Percentiles rank a stretch among this genome's conserved stretches.
Conservation (phyloP, 1,284 basidiomycete species). For the Boletus sp. region DNA sequence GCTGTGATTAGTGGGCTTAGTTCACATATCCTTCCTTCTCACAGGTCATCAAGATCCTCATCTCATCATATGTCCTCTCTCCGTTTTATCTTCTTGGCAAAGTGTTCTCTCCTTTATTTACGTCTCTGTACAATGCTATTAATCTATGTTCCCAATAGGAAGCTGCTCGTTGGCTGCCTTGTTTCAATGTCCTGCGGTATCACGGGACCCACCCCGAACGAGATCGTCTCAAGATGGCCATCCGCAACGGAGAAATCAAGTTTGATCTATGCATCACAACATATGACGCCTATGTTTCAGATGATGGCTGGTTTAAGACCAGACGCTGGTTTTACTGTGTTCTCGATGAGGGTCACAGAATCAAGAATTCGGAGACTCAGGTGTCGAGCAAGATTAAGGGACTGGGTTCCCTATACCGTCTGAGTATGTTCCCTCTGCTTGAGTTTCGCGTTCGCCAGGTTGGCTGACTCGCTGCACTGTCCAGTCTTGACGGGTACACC, state of each 20-base stretch:
- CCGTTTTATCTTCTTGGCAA: conserved; percentile 57
- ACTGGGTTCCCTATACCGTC: conserved; percentile 46
- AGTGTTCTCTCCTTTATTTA: conserved; percentile 27
- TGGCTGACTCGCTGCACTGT: conserved; percentile 5
- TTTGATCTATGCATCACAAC: conserved; percentile 55
- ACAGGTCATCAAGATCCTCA: conserved; percentile 44
- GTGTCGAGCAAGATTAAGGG: conserved; percentile 43
- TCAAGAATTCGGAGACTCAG: conserved; percentile 52
- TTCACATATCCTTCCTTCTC: not conserved
- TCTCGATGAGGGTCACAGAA: conserved; percentile 59
- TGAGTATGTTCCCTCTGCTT: conserved; percentile 36
- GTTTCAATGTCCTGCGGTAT: conserved; percentile 45
- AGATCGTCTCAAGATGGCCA: conserved; percentile 39
- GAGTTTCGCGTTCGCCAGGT: not conserved
- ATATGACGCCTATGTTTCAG: conserved; percentile 49
- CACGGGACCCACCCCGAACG: conserved; percentile 50
- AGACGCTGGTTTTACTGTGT: conserved; percentile 54
- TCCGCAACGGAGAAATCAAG: conserved; percentile 31
- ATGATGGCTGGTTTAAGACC: conserved; percentile 54
- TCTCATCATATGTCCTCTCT: conserved; percentile 59
- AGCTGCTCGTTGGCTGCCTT: conserved; percentile 52
- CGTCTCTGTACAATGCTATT: not conserved
- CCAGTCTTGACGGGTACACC: conserved; percentile 61
- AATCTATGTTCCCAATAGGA: conserved; percentile 36
- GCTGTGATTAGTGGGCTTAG: not conserved